Evolutionary conservation across 139 green algal genomes (phyloP).

Genomic region (Tetraselmis chui): DNA sequence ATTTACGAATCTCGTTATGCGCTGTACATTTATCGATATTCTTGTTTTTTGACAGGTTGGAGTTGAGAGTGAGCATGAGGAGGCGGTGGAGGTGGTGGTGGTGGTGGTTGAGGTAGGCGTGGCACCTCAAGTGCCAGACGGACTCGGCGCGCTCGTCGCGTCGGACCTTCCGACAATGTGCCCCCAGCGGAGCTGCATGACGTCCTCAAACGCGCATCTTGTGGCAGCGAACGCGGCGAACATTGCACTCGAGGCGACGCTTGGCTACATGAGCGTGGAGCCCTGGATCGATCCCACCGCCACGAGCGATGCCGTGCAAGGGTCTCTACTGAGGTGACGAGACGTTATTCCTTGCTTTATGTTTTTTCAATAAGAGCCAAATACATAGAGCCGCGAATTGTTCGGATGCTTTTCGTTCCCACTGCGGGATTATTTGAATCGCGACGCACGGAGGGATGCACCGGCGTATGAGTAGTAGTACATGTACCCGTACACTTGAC

Average conservation of each 20-base stretch:
- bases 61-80: not conserved
- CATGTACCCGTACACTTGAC: too few relatives aligned
- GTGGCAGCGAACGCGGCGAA: not conserved
- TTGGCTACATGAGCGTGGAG: not conserved
- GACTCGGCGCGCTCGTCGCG: not conserved
- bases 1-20: too few relatives aligned
- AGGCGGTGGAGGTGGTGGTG: not conserved
- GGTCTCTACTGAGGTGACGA: not conserved
- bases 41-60: too few relatives aligned
- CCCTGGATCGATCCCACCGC: not conserved
- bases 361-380: too few relatives aligned
- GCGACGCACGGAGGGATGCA: too few relatives aligned
- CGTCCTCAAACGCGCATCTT: not conserved
- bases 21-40: too few relatives aligned
- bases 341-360: too few relatives aligned
- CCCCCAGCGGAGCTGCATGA: not conserved
- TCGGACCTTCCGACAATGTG: not conserved
- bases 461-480: too few relatives aligned
- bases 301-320: not conserved
- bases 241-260: not conserved
- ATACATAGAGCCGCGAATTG: too few relatives aligned
- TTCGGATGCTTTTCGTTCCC: too few relatives aligned
- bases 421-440: too few relatives aligned
- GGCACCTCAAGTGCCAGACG: not conserved
- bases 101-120: not conserved